Percentiles rank a stretch among this genome's conserved stretches.
Conservation (phyloP, 805 yeast genomes). For the Jamesozyma jinghongensis region DNA sequence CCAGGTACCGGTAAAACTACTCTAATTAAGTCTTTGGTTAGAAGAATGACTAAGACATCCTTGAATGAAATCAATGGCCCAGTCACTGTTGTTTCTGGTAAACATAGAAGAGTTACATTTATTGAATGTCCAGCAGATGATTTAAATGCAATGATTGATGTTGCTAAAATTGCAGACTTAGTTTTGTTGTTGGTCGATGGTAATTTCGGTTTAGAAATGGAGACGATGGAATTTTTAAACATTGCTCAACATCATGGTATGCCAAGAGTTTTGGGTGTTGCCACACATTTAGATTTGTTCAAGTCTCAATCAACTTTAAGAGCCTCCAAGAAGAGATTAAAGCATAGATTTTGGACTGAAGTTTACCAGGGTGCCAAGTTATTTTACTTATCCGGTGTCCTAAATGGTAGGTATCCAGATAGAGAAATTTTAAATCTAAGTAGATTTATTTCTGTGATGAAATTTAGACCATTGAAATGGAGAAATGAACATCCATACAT, state of each 20-base stretch:
- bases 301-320: constrained; percentile 82
- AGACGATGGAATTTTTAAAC: constrained; percentile 96
- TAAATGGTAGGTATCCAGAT: constrained; percentile 96
- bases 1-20: constrained; percentile 98
- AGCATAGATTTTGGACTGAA: constrained; percentile 97
- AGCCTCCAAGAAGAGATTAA: constrained; percentile 82
- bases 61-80: constrained; percentile 89
- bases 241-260: constrained; percentile 97
- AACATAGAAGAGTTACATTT: constrained; percentile 83
- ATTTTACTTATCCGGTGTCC: constrained; percentile 87
- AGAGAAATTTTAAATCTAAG: constrained; percentile 87
- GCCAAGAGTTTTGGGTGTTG: constrained; percentile 93
- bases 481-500: constrained; percentile 96
- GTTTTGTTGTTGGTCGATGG: constrained; percentile 89
- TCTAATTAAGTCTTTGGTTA: constrained; percentile 76
- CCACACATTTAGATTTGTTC: constrained; percentile 92
- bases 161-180: constrained; percentile 90
- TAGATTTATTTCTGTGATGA: constrained; percentile 92
- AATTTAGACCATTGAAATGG: constrained; percentile 98
- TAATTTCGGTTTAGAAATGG: constrained; percentile 98
- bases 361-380: constrained; percentile 97
- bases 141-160: constrained; percentile 89
- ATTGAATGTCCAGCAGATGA: constrained; percentile 84
- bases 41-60: constrained; percentile 80
- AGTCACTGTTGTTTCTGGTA: constrained; percentile 92